Evolutionary conservation across 1,284 basidiomycete species (phyloP).

Genomic region (Trichosporon faecale): DNA sequence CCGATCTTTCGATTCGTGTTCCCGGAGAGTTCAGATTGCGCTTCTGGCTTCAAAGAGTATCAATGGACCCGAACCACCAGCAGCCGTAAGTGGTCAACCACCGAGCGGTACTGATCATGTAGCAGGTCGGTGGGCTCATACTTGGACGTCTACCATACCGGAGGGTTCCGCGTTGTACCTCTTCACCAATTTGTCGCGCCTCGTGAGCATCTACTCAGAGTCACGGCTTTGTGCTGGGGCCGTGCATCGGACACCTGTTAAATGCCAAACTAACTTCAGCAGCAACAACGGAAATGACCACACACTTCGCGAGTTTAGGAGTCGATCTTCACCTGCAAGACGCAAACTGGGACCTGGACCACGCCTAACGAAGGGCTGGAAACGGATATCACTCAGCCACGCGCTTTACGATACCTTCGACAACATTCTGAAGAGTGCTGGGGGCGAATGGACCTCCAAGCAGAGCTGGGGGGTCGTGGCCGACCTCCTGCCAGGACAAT

Average conservation of each 20-base stretch:
- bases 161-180: neutral
- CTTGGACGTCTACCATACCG: neutral
- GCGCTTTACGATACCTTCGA: neutral
- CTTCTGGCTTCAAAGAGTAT: neutral
- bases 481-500: neutral
- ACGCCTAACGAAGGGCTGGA: neutral
- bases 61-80: neutral
- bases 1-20: neutral
- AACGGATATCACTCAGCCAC: neutral
- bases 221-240: no score
- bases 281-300: neutral
- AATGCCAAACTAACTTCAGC: neutral
- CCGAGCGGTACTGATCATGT: neutral
- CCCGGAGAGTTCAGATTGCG: neutral
- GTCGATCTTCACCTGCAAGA: neutral
- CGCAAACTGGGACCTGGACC: slow-evolving; percentile 1
- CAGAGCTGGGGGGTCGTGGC: neutral
- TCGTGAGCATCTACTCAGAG: neutral
- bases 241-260: neutral
- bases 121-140: neutral
- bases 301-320: neutral
- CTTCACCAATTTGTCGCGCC: neutral
- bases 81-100: neutral
- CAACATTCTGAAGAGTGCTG: neutral
- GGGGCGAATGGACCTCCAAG: neutral